A percentile compares a stretch with the other conserved stretches of the same genome.
phyloP scores from a whole-genome alignment of 805 yeast species.

The Alloascoidea africana region DNA sequence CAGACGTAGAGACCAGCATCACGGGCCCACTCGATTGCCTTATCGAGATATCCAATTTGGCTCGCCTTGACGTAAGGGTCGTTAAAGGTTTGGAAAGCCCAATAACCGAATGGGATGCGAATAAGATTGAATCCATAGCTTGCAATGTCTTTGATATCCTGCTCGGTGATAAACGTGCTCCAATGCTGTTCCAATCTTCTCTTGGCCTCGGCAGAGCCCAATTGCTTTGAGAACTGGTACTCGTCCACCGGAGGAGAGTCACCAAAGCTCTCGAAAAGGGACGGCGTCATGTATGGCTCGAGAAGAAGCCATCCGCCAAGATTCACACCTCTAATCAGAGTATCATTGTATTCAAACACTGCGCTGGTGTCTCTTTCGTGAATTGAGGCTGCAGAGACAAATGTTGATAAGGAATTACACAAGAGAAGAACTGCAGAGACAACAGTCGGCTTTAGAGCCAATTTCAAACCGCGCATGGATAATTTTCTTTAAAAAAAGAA shows the following conservation, averaged over 20 bases:
- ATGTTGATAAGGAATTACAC: too few species aligned
- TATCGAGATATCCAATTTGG: slow-evolving; percentile 56
- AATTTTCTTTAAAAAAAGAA: too few species aligned
- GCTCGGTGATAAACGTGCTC: slow-evolving; percentile 61
- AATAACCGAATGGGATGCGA: slow-evolving; percentile 86
- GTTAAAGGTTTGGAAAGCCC: slow-evolving; percentile 62
- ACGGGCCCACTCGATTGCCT: slow-evolving; percentile 66
- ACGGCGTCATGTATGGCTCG: slow-evolving; percentile 79
- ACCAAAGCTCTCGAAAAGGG: slow-evolving; percentile 43
- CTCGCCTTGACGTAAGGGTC: slow-evolving; percentile 82
- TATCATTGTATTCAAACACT: too few species aligned
- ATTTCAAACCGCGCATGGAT: too few species aligned
- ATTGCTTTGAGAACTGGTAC: slow-evolving; percentile 42
- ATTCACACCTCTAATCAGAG: slow-evolving; percentile 57
- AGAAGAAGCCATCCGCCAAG: slow-evolving; percentile 86
- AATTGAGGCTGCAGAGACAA: too few species aligned
- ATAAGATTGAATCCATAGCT: slow-evolving; percentile 64
- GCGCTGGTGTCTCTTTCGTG: too few species aligned
- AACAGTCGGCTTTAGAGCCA: too few species aligned
- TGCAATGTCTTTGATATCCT: slow-evolving; percentile 48
- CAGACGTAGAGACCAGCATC: slow-evolving; percentile 53
- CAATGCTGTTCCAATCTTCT: slow-evolving; percentile 52
- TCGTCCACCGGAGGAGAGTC: slow-evolving; percentile 66
- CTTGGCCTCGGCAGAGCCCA: slow-evolving; percentile 47
- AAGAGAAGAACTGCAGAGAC: too few species aligned